phyloP scores from a whole-genome alignment of 1,284 basidiomycete genomes.

The Leccinum pachyderme region DNA sequence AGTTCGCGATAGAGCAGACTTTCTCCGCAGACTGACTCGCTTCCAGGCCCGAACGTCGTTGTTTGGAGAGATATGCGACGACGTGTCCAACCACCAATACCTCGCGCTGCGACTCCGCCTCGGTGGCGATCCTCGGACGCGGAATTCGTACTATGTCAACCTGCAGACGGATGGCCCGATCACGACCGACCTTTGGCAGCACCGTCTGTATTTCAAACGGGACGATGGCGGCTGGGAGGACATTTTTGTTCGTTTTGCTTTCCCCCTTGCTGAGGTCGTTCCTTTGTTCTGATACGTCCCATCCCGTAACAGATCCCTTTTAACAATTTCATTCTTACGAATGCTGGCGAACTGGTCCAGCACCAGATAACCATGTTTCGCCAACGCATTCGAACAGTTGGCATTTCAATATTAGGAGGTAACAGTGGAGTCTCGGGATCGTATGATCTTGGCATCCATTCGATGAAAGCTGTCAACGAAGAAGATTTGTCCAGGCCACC shows the following conservation, averaged over 20 bases:
- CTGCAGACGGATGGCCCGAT: conserved; percentile 82
- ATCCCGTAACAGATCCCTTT: conserved; percentile 60
- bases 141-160: conserved; percentile 84
- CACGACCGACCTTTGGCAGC: conserved; percentile 85
- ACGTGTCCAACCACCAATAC: conserved; percentile 77
- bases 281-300: conserved; percentile 2
- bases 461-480: conserved; percentile 60
- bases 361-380: conserved; percentile 73
- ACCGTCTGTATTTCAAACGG: conserved; percentile 75
- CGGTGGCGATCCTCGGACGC: conserved; percentile 65
- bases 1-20: not conserved
- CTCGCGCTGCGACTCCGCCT: conserved; percentile 75
- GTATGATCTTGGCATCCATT: conserved; percentile 78
- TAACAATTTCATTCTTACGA: conserved; percentile 78
- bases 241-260: conserved; percentile 58
- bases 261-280: not conserved
- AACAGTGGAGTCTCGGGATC: conserved; percentile 66
- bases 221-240: conserved; percentile 82
- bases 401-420: conserved; percentile 80
- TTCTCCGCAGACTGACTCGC: not conserved
- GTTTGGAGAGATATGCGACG: conserved; percentile 80
- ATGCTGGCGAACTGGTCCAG: conserved; percentile 72
- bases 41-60: conserved; percentile 62
- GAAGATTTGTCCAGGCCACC: conserved; percentile 45
- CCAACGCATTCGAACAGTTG: conserved; percentile 75